Evolutionary conservation across 306 rosid species (phyloP), one percentile per base, ranked within the genome.

Genomic region (Cercis canadensis): DNA sequence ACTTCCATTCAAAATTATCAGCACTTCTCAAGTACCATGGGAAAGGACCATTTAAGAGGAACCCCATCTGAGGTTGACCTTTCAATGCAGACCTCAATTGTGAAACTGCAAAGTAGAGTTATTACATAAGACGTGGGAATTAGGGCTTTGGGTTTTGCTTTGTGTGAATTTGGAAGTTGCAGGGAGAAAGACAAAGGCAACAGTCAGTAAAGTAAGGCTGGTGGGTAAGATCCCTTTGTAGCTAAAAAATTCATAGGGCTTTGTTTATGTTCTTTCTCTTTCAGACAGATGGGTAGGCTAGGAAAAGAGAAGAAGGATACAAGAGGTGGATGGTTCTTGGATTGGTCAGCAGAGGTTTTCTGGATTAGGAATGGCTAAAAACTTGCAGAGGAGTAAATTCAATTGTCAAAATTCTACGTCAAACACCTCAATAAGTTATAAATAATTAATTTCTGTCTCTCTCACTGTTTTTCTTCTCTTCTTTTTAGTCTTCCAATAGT

Each of bases 61-160:
- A 76, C 74, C 74, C 77, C 71, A 79, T 70, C 70, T 86, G 89
- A 86, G 86, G 53, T 84, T 49, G 95, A 88, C 91, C 64, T 57
- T 8, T 65, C 80, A 66, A 17, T 50, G 64, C 73, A 66, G 77
- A 19, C 24, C 78, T 57, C 72, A 58, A 63, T 71, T 75, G 80
- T 75, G 83, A 78, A 61, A 57, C 79, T 83, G 79, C 83, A 71
- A 64, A 47, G 75, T 31, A 67, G 85, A 75, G 76, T 82, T 67
- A 80, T 86, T 80, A 84, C 85, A 75, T 82, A 74, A 59, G 92
- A 86, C 88, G 51, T 83, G 82, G 71, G 83, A 86, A 87, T 86
- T 78, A 83, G 88, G 79, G 81, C 63, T 77, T 79, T 57, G 67
- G 75, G 71, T 14, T 84, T 72, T 74, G 80, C 62, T 78, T 75